These are phyloP conservation scores for Macrolepiota dolichaula DNA, from an alignment of 768 basidiomycete genomes.

Conservation along the genomic window DNA sequence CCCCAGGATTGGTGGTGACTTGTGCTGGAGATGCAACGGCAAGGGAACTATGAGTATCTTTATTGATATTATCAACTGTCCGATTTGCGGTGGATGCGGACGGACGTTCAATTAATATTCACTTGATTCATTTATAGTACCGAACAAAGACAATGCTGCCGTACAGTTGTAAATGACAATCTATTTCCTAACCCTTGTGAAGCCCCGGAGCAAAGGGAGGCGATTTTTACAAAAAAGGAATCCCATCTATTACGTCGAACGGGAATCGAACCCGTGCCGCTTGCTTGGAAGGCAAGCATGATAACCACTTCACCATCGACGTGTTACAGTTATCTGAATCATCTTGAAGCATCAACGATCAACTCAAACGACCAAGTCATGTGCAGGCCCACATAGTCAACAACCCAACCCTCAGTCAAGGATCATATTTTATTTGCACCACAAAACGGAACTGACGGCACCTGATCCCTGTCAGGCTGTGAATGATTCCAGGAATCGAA, in stretches of 20 bases:
- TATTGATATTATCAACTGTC: constrained; percentile 52
- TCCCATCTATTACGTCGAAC: constrained; percentile 6
- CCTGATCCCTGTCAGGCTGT: too few species aligned
- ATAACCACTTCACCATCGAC: constrained; percentile 87
- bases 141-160: too few species aligned
- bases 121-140: background rate
- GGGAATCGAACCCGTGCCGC: constrained; percentile 14
- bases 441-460: too few species aligned
- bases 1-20: constrained; percentile 60
- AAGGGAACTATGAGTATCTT: constrained; percentile 48
- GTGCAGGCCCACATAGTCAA: too few species aligned
- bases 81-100: constrained; percentile 61
- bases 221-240: background rate
- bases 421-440: too few species aligned
- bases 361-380: too few species aligned
- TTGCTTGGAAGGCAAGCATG: constrained; percentile 82
- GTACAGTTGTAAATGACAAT: too few species aligned
- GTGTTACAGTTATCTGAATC: constrained; percentile 15
- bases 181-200: too few species aligned
- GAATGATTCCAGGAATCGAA: too few species aligned
- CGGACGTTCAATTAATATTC: constrained; percentile 36
- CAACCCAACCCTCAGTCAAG: too few species aligned
- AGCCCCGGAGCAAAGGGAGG: background rate
- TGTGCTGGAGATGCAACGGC: constrained; percentile 68
- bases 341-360: too few species aligned